Evolutionary conservation across 164 flowering plant genomes (phyloP).

Genomic region (Annona cherimola): DNA sequence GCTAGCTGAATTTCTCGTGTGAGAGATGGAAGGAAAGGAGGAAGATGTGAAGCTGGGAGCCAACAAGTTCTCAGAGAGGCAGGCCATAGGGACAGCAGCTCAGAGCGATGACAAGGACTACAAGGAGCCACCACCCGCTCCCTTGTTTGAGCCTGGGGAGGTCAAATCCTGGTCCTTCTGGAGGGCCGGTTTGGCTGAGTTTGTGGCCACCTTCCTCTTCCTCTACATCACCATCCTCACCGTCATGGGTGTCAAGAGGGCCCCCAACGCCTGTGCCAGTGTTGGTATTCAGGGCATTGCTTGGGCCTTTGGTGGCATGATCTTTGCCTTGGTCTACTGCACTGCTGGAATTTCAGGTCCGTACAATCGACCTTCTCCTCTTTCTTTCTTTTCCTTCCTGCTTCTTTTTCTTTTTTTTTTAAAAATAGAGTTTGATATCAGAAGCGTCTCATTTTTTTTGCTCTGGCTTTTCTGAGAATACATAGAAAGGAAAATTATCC

Average conservation of each 20-base stretch:
- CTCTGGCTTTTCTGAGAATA: neutral
- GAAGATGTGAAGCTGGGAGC: conserved; percentile 61
- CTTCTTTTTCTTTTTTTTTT: neutral
- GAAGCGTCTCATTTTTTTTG: neutral
- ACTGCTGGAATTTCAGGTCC: conserved; percentile 69
- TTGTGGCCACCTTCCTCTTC: conserved; percentile 55
- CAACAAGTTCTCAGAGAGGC: conserved; percentile 57
- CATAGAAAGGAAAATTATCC: neutral
- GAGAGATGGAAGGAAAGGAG: conserved; percentile 45
- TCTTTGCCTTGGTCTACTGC: conserved; percentile 67
- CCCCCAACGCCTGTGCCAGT: conserved; percentile 39
- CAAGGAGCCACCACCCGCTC: conserved; percentile 60
- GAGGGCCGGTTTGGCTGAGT: conserved; percentile 62
- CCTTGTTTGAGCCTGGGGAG: conserved; percentile 52
- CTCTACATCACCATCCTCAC: conserved; percentile 55
- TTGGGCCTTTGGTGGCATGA: conserved; percentile 72
- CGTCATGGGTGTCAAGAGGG: conserved; percentile 44
- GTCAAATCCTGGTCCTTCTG: conserved; percentile 53
- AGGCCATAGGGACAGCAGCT: conserved; percentile 53
- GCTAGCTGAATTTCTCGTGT: neutral
- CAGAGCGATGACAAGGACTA: conserved; percentile 51
- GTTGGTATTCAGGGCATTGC: conserved; percentile 66
- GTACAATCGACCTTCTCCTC: neutral
- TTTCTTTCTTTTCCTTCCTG: neutral
- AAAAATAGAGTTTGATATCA: neutral